Base-by-base conservation (phyloP, 805 yeast genomes). In the Schizosaccharomyces osmophilus region DNA sequence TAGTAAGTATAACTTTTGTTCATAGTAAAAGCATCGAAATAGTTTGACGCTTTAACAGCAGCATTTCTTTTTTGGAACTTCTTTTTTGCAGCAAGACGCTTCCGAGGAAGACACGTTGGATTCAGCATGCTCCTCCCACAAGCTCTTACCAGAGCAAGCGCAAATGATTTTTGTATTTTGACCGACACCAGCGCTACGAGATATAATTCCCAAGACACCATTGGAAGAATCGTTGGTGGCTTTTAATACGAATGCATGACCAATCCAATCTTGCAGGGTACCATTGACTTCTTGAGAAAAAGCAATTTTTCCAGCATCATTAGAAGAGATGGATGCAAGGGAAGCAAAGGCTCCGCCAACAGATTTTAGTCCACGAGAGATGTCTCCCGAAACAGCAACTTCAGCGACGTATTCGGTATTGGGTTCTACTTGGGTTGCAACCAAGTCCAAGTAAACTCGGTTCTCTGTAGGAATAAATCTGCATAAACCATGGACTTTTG, bases 131-230 rank as follows among this genome's bases (percentile, higher is more conserved):
- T 90, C 98, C 70, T 93, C 88, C 97, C 98, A 90, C 31, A 90
- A 81, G 0, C 95, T 86, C 76, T 88, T 87, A 19, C 98, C 98
- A 17, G 90, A 82, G 71, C 97, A 93, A 42, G 90, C 83, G 72
- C 98, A 90, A 1, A 90, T 95, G 63, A 82, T 82, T 72, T 90
- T 90, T 66, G 84, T 86, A 72, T 93, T 93, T 69, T 90, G 95
- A 97, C 97, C 93, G 31, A 82, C 85, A 17, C 98, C 98, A 0
- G 98, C 97, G 67, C 94, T 84, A 68, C 97, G 79, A 0, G 97
- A 97, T 69, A 93, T 81, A 29, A 90, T 95, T 39, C 98, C 97
- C 11, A 48, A 13, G 24, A 24, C 17, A 24, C 29, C 29, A 24
- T 13, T 19, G 29, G 24, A n/a, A 19, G 48, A 43, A 43, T 43